Percentiles rank a stretch among this genome's conserved stretches.
Evolutionary conservation across 805 yeast species (phyloP).

Genomic region (Wickerhamomyces sydowiorum): DNA sequence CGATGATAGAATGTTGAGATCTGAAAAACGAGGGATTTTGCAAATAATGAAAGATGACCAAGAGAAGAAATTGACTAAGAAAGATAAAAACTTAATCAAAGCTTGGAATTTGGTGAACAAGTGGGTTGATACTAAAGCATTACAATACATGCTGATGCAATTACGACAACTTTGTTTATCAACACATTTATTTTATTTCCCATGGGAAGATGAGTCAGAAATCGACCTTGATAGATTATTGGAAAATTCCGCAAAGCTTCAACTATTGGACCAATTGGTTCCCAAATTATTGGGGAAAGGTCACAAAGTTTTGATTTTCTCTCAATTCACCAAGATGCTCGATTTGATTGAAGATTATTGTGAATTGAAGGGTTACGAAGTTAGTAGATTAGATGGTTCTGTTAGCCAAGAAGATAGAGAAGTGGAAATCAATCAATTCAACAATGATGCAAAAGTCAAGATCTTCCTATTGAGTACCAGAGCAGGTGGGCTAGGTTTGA

Average conservation of each 20-base stretch:
- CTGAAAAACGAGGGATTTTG: constrained; percentile 4
- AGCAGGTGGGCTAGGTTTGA: constrained; percentile 93
- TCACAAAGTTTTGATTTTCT: constrained; percentile 76
- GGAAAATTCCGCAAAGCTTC: constrained; percentile 68
- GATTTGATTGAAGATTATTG: constrained; percentile 79
- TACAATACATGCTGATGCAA: constrained; percentile 77
- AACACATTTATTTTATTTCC: constrained; percentile 78
- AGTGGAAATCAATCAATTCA: constrained; percentile 47
- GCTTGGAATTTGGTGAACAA: constrained; percentile 22
- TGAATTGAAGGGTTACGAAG: constrained; percentile 35
- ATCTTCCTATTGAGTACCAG: constrained; percentile 82
- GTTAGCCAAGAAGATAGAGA: constrained; percentile 63
- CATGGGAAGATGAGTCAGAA: constrained; percentile 48
- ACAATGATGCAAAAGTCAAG: constrained; percentile 26
- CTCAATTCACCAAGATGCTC: constrained; percentile 82
- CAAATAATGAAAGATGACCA: constrained; percentile 7
- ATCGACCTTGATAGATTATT: constrained; percentile 35
- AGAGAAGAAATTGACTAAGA: constrained; percentile 1
- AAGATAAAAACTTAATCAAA: constrained; percentile 9
- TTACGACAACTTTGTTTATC: constrained; percentile 80
- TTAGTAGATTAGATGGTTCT: constrained; percentile 73
- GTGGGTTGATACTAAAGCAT: constrained; percentile 43
- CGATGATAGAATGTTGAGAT: constrained; percentile 3
- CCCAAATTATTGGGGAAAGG: constrained; percentile 38
- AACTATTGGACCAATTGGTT: constrained; percentile 58